Evolutionary conservation across 495 filamentous ascomycete genomes (phyloP).

Genomic region (Cercophora scortea): DNA sequence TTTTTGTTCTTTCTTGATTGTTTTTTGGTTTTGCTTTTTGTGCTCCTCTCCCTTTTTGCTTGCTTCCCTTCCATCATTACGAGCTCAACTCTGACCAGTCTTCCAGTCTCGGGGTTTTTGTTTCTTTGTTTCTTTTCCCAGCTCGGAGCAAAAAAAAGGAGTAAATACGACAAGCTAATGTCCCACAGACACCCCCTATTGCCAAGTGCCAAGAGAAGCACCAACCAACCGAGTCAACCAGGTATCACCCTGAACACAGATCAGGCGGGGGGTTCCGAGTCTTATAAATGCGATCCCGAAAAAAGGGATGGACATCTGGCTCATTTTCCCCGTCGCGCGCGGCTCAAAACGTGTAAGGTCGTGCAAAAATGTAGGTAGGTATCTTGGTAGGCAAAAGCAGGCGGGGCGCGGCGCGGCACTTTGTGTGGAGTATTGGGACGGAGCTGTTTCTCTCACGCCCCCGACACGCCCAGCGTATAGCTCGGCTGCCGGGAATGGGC

Average conservation of each 20-base stretch:
- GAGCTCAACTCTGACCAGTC: conserved; percentile 9
- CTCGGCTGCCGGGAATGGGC: conserved; percentile 23
- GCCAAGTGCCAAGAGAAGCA: conserved; percentile 2
- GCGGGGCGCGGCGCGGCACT: background rate
- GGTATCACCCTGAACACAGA: conserved; percentile 32
- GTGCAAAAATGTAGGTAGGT: background rate
- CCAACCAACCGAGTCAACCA: conserved; percentile 20
- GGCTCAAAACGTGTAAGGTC: background rate
- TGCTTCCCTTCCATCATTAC: background rate
- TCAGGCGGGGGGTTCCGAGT: conserved; percentile 8
- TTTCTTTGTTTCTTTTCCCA: background rate
- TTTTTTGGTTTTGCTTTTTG: background rate
- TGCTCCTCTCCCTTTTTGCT: no score
- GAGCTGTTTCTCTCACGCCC: background rate
- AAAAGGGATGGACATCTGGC: background rate
- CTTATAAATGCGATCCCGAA: background rate
- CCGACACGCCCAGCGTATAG: background rate
- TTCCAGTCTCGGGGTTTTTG: conserved; percentile 2
- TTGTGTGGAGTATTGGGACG: background rate
- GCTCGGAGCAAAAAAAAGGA: background rate
- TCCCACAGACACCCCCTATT: background rate
- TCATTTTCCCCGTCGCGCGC: background rate
- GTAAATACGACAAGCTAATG: background rate
- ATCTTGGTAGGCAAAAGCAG: background rate
- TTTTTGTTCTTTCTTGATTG: background rate